Base-by-base conservation (phyloP, 2,329 filamentous ascomycete species). In the Trichoderma sp. region DNA sequence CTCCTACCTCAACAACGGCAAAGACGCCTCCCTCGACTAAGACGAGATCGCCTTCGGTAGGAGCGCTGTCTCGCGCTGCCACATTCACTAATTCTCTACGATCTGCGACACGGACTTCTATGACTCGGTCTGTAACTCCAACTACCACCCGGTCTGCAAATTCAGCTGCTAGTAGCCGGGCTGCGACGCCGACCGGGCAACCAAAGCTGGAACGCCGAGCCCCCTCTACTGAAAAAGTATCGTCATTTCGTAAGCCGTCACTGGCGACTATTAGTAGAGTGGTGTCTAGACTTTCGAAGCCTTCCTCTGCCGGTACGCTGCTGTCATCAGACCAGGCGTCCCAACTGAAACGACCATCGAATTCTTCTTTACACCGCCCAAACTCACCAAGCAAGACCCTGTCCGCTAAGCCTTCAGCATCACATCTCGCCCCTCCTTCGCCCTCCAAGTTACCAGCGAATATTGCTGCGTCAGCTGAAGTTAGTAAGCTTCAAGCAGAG, bases 361-460 rank as follows among this genome's bases (percentile, higher is more conserved):
- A 92, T 79, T 87, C 84, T 62, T 91, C 87, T 0, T 85, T 88
- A 50, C 90, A 92, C 75, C 90, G 92, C 75, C 89, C 92, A 80
- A 92, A 88, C 81, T 90, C 88, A 32, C 90, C 91, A 0, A 87
- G 87, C 58, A 91, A 91, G 76, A 84, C 83, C 4, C 81, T 84
- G 9, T 85, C 87, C 0, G 88, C 90, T 0, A 92, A 92, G 73
- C 88, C 90, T 6, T 82, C 88, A n/a, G 87, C 87, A 0, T 82
- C 88, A 53, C 86, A 84, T 79, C 85, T 90, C 58, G 87, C 87
- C 20, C 87, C 89, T 1, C 86, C 89, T 0, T 88, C 88, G 3
- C 89, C 90, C 1, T 88, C 87, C 34, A 90, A 90, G 76, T 84
- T 88, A 3, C 88, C 89, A 6, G 83, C 86, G 76, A 91, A 90